Evolutionary conservation across 371 early-diverging fungal genomes (phyloP), one percentile per base, ranked within the genome.

Genomic region (Globomyces sp.): DNA sequence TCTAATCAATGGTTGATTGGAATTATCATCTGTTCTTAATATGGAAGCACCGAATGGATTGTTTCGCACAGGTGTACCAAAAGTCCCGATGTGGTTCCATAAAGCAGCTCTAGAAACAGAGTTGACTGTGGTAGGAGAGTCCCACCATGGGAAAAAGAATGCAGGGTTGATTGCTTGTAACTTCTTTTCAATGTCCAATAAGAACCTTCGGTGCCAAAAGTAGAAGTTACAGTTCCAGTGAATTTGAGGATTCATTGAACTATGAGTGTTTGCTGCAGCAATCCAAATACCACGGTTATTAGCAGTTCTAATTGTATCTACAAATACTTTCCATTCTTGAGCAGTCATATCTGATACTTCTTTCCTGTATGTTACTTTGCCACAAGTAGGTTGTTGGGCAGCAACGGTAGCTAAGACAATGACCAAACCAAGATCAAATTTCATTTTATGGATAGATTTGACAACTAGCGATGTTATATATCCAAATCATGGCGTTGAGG

Each of bases 101-200:
- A 34, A 10, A 51, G 51, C 51, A 10, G 51, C 5, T 10, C 10
- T 40, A 39, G 57, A 41, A 3, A 37, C 10, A 4, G 36, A 39
- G 45, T 11, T 71, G 1, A 80, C 58, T 24, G 24, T 24, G 24
- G 24, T 24, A 8, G 68, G 64, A 47, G 71, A 72, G 37, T 81
- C 77, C 83, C 83, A 84, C 74, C 80, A 84, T 48, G 84, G 84
- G 10, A 83, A 67, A 11, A 69, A 63, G 66, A 83, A 75, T 60
- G 62, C 68, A 13, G 80, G 69, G 64, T 84, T 72, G 51, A 78
- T 73, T 51, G 59, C 37, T 39, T 75, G 74, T 6, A 81, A 71
- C 49, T 69, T 61, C 53, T 65, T 51, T 64, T 84, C 84, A 39
- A 58, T 53, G 13, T 60, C 55, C 39, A 11, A 24, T 48, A 67